Evolutionary conservation across 495 filamentous ascomycete species (phyloP), one percentile per base, ranked within the genome.

Genomic region (Penicillium angulare): DNA sequence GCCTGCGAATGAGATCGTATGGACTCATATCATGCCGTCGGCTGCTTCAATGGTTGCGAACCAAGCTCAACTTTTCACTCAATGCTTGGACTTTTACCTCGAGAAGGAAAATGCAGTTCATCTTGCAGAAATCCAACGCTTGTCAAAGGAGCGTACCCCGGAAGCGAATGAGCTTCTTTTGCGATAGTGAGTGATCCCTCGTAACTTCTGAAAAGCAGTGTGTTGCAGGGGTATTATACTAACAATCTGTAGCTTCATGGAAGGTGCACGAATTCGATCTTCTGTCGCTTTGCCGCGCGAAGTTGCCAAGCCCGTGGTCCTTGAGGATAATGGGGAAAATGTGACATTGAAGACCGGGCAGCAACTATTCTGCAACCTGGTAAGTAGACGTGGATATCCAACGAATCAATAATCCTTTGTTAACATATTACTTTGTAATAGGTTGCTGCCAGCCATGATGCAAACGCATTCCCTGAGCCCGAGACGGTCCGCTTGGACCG

Each of bases 81-180:
- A 89, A 62, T 80, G 82, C 4, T 72, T 90, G 7, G 89, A 92
- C 60, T 91, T 85, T 60, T 92, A 88, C 67, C 73, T 90, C n/a
- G 79, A 78, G 0, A 64, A 68, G 13, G 70, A 77, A 2, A 80
- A 80, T 22, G 61, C 68, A 0, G 47, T 66, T 23, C 77, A 88
- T 58, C 58, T 85, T 9, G 69, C 77, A 4, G 79, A 82, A 15
- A 76, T 89, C 26, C 69, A 85, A 38, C 70, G 70, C 1, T 65
- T 87, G 22, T 80, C 72, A 2, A 74, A 74, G 50, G 57, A 68
- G 33, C 56, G 74, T 32, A 75, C 71, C 2, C 57, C 64, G 1
- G 72, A 78, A 44, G 65, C 77, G 5, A 72, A 81, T 52, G 73
- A 76, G 10, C 49, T 72, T 2, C 60, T 79, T 31, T 47, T 76